Evolutionary conservation across 2,329 filamentous ascomycete species (phyloP), one percentile per base, ranked within the genome.

Genomic region (Trichoderma atroviride): DNA sequence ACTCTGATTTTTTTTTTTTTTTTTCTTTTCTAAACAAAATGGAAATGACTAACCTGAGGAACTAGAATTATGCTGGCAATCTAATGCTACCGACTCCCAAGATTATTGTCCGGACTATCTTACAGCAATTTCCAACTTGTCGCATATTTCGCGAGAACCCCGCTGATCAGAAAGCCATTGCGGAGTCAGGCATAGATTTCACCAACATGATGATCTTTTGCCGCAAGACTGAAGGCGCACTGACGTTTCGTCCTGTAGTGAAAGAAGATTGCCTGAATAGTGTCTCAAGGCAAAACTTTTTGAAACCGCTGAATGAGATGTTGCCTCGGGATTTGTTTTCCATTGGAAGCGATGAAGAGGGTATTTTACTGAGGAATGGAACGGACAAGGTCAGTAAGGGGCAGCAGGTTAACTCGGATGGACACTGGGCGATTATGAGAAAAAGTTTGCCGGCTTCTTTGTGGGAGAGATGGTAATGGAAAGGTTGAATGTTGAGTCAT

Each of bases 171-270:
- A 80, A 82, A 29, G 80, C 82, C 9, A 79, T 87, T 27, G 82
- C 83, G 43, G 77, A 81, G 53, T 79, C 83, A 22, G 83, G 83
- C 2, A 81, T 82, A 33, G 92, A 97, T 76, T 97, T 98, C 79
- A 93, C 94, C 77, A 99, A 99, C 83, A 93, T 98, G 87, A 92
- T 98, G 58, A 89, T 98, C 70, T 97, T 97, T 83, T 99, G 96
- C 84, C 89, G 88, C 70, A 95, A 94, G 80, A 83, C 82, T 13
- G 69, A 71, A 29, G 75, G 75, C 3, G 75, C 81, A 0, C 81
- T 94, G 47, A 81, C 77, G 0, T 98, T 98, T 82, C 87, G 94
- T 14, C 76, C 83, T 19, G 87, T 94, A 0, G 82, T 80, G 0
- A 79, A 85, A 7, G 81, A 82, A 2, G 96, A 99, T 76, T 90